These are phyloP conservation scores for Tritrichomonas musculus DNA, from an alignment of 208 protist genomes.

Conservation along the genomic window DNA sequence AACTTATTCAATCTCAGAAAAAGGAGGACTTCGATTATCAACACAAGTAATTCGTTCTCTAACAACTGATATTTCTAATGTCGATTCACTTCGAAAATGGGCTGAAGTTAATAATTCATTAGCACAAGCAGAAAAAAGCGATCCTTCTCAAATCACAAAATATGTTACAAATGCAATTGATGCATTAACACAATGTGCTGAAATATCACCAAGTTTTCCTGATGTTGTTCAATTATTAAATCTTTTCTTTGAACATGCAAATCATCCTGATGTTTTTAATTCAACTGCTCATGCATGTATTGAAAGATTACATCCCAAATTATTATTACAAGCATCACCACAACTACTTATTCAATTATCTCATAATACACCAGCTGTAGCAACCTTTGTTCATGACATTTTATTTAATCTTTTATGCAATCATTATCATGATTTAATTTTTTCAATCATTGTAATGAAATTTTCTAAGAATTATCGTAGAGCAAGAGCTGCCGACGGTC, in stretches of 20 bases:
- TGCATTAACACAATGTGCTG: background rate
- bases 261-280: background rate
- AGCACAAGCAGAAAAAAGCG: background rate
- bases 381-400: background rate
- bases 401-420: background rate
- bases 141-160: background rate
- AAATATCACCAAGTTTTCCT: background rate
- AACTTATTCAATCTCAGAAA: background rate
- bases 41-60: background rate
- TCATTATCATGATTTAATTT: constrained; percentile 26
- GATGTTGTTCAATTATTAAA: constrained; percentile 26
- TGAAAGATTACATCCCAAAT: background rate
- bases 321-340: background rate
- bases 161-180: constrained; percentile 30
- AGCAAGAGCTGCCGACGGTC: background rate
- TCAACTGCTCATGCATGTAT: background rate
- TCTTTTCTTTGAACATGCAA: constrained; percentile 22
- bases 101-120: background rate
- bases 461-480: background rate
- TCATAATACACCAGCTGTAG: background rate
- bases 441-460: background rate
- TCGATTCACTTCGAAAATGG: background rate
- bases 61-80: background rate
- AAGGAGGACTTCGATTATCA: background rate
- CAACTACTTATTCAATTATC: background rate